Evolutionary conservation across 2,329 filamentous ascomycete genomes (phyloP), one percentile per base, ranked within the genome.

Genomic region (Cladobotryum protrusum): DNA sequence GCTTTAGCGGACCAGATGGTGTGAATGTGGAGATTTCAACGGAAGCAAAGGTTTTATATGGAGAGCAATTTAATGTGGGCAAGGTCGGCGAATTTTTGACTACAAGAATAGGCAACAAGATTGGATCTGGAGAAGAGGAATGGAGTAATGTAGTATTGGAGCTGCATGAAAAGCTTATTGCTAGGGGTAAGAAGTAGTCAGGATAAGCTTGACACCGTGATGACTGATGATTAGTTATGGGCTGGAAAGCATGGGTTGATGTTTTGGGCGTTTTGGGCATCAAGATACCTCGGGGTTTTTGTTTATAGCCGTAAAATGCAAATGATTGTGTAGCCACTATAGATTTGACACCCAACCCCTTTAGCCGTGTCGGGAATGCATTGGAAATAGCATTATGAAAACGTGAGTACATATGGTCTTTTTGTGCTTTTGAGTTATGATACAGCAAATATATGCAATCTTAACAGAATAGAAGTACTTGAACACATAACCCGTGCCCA

Each of bases 21-120:
- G 68, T 85, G 11, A 74, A 79, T 1, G 73, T 88, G 34, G 64
- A 67, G 13, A 69, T 86, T 19, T 68, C 68, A 5, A 73, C 77
- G 1, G 71, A 70, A 18, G 86, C 82, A 0, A 74, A 72, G 47
- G 81, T 91, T 1, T 72, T 89, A 2, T 93, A 93, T 63, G 88
- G 88, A 0, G 87, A 92, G 67, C 76, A 79, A 52, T 90, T 91
- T 64, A 87, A 89, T 56, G 81, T 83, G 56, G 78, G 74, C 45
- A 90, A 88, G 67, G 84, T 93, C 72, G 73, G 71, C n/a, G 85
- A 89, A 49, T 90, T 87, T 57, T 62, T 93, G 54, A 65, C 71
- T 12, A 76, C 76, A 34, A 63, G 62, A 74, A 77, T 63, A 69
- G 85, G 60, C 67, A 73, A 43, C 57, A 60, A n/a, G 66, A 53